phyloP scores from a whole-genome alignment of 208 protist species.

The Leishmania lainsoni region DNA sequence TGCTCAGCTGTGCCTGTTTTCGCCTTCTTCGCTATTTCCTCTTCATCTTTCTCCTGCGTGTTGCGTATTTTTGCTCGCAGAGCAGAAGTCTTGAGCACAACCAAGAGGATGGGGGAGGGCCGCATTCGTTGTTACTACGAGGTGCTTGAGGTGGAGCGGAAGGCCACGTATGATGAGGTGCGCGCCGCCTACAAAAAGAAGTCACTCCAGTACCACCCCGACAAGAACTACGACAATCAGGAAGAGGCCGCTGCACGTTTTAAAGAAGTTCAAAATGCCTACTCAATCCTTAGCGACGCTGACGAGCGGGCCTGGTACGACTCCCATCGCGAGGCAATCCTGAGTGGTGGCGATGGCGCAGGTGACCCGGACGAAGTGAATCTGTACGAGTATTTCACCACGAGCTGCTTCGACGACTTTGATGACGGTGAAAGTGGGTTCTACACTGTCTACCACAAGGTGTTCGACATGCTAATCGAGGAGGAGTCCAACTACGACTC shows the following conservation, averaged over 20 bases:
- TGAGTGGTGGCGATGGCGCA: conserved; percentile 61
- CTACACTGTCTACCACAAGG: conserved; percentile 76
- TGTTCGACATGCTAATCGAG: conserved; percentile 76
- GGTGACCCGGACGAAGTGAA: conserved; percentile 75
- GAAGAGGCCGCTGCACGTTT: conserved; percentile 77
- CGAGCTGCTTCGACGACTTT: conserved; percentile 80
- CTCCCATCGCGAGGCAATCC: conserved; percentile 83
- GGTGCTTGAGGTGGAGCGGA: conserved; percentile 79
- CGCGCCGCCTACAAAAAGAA: conserved; percentile 87
- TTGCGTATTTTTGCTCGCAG: not conserved
- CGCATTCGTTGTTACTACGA: conserved; percentile 88
- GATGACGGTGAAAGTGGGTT: conserved; percentile 78
- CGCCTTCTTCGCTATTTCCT: not conserved
- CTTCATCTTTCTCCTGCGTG: not conserved
- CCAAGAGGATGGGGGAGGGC: conserved; percentile 33
- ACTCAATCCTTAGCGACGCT: conserved; percentile 84
- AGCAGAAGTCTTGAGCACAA: not conserved
- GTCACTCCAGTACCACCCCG: conserved; percentile 87
- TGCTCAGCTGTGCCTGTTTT: not conserved
- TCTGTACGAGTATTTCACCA: conserved; percentile 85
- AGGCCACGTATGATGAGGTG: conserved; percentile 82
- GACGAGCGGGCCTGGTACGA: conserved; percentile 92
- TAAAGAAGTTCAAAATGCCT: conserved; percentile 91
- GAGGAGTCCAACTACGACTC: conserved; percentile 70
- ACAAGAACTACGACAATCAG: conserved; percentile 88